Base-by-base conservation (phyloP, 208 protist species). In the Trypanosoma avium region DNA sequence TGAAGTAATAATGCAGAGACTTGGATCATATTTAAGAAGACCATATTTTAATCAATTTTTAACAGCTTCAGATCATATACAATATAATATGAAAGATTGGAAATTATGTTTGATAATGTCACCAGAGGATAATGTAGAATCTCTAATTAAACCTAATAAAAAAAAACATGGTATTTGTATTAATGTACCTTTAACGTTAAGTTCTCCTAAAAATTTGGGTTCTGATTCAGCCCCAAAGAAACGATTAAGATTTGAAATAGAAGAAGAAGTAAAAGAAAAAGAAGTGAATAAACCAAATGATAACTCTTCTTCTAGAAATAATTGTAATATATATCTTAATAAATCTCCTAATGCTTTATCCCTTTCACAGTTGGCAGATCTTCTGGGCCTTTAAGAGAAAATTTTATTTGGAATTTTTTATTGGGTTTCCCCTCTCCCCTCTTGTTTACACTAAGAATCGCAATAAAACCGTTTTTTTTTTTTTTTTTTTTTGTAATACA, bases 1-100 rank as follows among this genome's bases (percentile, higher is more conserved):
- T 0, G 60, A 53, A 13, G 48, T 82, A 2, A 58, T 90, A 10
- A 50, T 90, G 61, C 69, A 82, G 59, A 74, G 84, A 27, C 80
- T 94, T 22, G 84, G 84, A 3, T 70, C 75, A 6, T 75, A 75
- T 45, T 70, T 90, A 54, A 68, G 80, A 5, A 59, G 52, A 19
- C 77, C 81, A 8, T 87, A 71, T 50, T 40, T 73, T 21, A 86
- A 82, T 56, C 48, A 65, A 26, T 67, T 69, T 50, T 46, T 75
- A 13, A 33, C 21, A 6, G 35, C 32, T 19, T 32, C 43, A 8
- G 65, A 47, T 47, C 42, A 26, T 32, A 1, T 62, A 30, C 43
- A 21, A 2, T 15, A 38, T 24, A 32, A 62, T 3, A 13, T 1
- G 40, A 22, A 19, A 30, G n/a, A 32, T 24, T 70, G 48, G 46